These are phyloP conservation scores for Solanum hybrid DNA, from an alignment of 305 asterid species.

Conservation along the genomic window DNA sequence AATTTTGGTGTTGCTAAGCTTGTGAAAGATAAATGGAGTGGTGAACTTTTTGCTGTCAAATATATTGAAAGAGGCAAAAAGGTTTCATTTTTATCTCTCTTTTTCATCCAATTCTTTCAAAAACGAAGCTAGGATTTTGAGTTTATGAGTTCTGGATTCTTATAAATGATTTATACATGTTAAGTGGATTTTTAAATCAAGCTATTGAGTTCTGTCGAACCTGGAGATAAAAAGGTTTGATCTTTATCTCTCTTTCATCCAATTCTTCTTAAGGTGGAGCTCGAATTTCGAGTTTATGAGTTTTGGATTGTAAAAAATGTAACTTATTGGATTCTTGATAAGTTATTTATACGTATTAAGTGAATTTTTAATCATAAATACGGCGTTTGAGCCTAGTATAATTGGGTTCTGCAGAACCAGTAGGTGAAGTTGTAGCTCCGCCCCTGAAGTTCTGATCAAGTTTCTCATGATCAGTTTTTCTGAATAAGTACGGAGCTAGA, in stretches of 20 bases:
- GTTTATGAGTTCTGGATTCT: neutral
- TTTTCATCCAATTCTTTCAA: neutral
- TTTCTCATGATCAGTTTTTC: neutral
- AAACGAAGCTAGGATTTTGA: neutral
- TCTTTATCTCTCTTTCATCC: neutral
- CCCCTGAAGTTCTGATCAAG: neutral
- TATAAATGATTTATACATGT: neutral
- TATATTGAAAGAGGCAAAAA: conserved; percentile 83
- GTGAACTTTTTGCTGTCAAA: conserved; percentile 66
- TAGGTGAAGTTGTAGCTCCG: neutral
- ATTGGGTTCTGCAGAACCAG: neutral
- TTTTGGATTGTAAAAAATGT: neutral
- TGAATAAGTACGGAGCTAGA: neutral
- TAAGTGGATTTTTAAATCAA: neutral
- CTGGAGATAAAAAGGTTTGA: neutral
- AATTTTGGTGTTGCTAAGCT: conserved; percentile 89
- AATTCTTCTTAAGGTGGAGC: neutral
- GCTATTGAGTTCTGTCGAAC: neutral
- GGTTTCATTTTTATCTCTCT: conserved; percentile 22
- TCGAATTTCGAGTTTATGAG: neutral
- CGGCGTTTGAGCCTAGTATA: neutral
- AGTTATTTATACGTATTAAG: neutral
- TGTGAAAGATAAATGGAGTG: conserved; percentile 54
- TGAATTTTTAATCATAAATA: neutral
- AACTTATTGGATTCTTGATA: neutral